Conservation (phyloP, 2,329 filamentous ascomycete genomes). For the Xylaria sp. region DNA sequence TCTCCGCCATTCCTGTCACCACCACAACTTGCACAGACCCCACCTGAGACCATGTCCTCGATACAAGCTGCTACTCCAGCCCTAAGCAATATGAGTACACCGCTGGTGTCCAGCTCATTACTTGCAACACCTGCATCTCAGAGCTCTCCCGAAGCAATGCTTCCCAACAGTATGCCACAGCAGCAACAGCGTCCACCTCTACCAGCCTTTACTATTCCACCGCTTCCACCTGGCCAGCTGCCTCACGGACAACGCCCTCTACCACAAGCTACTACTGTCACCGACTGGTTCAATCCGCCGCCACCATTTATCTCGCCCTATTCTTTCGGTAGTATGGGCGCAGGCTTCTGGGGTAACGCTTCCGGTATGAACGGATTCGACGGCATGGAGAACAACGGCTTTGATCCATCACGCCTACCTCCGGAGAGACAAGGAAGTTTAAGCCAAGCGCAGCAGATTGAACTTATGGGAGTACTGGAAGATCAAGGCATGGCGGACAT, state of each 20-base stretch:
- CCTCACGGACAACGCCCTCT: conserved; percentile 56
- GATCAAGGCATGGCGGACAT: conserved; percentile 73
- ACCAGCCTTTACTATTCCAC: conserved; percentile 55
- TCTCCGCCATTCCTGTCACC: conserved; percentile 49
- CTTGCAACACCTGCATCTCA: conserved; percentile 43
- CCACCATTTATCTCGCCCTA: conserved; percentile 66
- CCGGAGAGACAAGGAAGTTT: conserved; percentile 73
- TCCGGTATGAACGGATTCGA: conserved; percentile 42
- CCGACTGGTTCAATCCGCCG: conserved; percentile 65
- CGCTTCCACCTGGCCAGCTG: conserved; percentile 52
- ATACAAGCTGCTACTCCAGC: conserved; percentile 41
- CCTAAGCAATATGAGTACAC: conserved; percentile 46
- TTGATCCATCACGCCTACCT: conserved; percentile 46
- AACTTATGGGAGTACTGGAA: conserved; percentile 84
- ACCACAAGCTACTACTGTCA: conserved; percentile 54
- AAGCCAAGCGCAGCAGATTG: conserved; percentile 82
- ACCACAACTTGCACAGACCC: conserved; percentile 44
- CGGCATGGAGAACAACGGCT: conserved; percentile 40
- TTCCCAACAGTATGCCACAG: conserved; percentile 38
- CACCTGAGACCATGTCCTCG: conserved; percentile 46
- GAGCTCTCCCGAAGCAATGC: conserved; percentile 41
- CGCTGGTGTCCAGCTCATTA: conserved; percentile 43
- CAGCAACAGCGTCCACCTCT: conserved; percentile 44
- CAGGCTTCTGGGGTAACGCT: conserved; percentile 54
- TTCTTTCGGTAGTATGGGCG: conserved; percentile 57